Percentiles rank a stretch among this genome's conserved stretches.
phyloP scores from a whole-genome alignment of 441 rosid genomes.

The Omphalea diandra region DNA sequence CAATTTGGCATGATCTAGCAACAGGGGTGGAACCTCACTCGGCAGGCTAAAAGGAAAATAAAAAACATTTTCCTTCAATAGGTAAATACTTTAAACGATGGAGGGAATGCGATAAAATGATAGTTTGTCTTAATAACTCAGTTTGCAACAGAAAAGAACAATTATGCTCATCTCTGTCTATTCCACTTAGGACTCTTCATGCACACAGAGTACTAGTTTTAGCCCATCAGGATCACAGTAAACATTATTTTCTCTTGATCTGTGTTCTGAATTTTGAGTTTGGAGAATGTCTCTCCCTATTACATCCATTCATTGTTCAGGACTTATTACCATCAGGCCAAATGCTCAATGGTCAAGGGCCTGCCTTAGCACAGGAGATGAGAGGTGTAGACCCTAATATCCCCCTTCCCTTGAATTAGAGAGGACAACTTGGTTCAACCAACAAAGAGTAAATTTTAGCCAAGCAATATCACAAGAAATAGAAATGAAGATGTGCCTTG shows the following conservation, averaged over 20 bases:
- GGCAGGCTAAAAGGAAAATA: neutral
- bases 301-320: neutral
- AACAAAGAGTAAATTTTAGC: no score
- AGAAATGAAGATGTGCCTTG: no score
- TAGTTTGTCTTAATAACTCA: neutral
- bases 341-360: neutral
- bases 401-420: no score
- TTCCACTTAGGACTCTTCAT: neutral
- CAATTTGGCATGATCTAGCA: neutral
- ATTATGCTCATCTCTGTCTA: neutral
- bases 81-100: neutral
- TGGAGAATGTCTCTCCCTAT: neutral
- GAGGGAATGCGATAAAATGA: neutral
- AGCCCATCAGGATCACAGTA: neutral
- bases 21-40: neutral
- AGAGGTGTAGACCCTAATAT: no score
- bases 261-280: no score
- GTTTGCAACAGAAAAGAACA: no score
- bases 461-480: no score
- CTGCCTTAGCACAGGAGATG: no score
- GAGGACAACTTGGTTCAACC: no score
- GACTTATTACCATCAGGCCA: neutral
- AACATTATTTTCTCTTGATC: neutral
- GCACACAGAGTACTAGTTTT: neutral
- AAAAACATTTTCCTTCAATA: neutral